Conservation (phyloP, 345 rosid species). For the Populus deltoides region DNA sequence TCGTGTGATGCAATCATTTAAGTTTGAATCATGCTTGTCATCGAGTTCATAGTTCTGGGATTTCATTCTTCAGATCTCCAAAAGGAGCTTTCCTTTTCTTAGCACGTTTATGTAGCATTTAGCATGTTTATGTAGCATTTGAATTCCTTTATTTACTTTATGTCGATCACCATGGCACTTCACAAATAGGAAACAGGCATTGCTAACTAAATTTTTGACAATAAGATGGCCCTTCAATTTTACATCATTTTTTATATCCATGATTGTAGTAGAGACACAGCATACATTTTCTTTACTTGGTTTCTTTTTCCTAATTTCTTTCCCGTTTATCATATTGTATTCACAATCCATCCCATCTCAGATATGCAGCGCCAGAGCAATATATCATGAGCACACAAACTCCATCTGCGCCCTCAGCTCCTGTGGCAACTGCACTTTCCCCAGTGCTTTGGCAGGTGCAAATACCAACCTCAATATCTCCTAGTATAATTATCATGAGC, state of each 20-base stretch:
- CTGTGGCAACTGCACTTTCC: conserved; percentile 94
- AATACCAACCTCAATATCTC: neutral
- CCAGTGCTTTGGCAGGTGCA: conserved; percentile 98
- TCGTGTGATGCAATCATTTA: neutral
- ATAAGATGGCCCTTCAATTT: neutral
- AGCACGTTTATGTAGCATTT: neutral
- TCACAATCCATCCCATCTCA: conserved; percentile 22
- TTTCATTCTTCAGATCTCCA: neutral
- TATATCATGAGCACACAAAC: conserved; percentile 99
- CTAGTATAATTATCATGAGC: conserved; percentile 3
- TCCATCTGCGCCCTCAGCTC: conserved; percentile 97
- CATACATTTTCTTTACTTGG: neutral
- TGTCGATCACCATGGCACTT: neutral
- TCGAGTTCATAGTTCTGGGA: neutral
- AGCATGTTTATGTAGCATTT: neutral
- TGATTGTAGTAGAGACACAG: neutral
- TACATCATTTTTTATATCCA: neutral
- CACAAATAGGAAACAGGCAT: neutral
- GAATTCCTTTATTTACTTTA: neutral
- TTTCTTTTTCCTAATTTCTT: neutral
- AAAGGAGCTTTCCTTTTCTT: neutral
- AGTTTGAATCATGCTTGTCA: neutral
- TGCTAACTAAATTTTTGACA: neutral
- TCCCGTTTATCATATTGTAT: neutral
- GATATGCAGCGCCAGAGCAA: conserved; percentile 97